Evolutionary conservation across 2,329 filamentous ascomycete species (phyloP).

Genomic region (Arthrobotrys entomopaga): DNA sequence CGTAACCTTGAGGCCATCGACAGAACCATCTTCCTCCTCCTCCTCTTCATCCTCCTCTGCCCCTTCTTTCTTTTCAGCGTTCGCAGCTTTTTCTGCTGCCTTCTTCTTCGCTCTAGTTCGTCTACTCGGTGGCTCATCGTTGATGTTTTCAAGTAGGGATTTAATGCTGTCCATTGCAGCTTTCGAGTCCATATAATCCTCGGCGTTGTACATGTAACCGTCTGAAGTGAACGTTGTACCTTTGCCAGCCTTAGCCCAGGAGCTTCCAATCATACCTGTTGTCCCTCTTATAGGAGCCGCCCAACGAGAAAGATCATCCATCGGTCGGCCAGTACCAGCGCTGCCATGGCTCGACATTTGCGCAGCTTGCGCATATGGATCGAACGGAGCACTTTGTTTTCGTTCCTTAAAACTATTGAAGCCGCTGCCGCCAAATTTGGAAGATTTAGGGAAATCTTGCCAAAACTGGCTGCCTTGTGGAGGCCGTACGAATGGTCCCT

Average conservation of each 20-base stretch:
- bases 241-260: constrained; percentile 52
- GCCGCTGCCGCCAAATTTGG: constrained; percentile 18
- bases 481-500: constrained; percentile 17
- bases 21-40: constrained; percentile 70
- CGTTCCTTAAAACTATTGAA: constrained; percentile 34
- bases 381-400: constrained; percentile 27
- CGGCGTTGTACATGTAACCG: constrained; percentile 38
- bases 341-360: constrained; percentile 20
- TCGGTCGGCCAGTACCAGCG: constrained; percentile 15
- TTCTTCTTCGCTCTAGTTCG: constrained; percentile 55
- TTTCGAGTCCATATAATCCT: constrained; percentile 72
- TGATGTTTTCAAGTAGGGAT: constrained; percentile 80
- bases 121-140: constrained; percentile 73
- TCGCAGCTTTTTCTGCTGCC: constrained; percentile 45
- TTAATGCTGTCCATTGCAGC: constrained; percentile 82
- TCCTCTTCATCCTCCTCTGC: constrained; percentile 67
- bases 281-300: constrained; percentile 40
- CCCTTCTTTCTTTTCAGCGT: constrained; percentile 64
- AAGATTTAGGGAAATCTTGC: constrained; percentile 14
- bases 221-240: constrained; percentile 51
- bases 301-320: constrained; percentile 52
- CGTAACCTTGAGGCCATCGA: constrained; percentile 86
- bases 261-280: constrained; percentile 51
- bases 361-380: constrained; percentile 36
- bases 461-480: background rate